Percentiles rank a stretch among this genome's conserved stretches.
phyloP scores from a whole-genome alignment of 148 eudicot genomes.

The Fagopyrum tataricum region DNA sequence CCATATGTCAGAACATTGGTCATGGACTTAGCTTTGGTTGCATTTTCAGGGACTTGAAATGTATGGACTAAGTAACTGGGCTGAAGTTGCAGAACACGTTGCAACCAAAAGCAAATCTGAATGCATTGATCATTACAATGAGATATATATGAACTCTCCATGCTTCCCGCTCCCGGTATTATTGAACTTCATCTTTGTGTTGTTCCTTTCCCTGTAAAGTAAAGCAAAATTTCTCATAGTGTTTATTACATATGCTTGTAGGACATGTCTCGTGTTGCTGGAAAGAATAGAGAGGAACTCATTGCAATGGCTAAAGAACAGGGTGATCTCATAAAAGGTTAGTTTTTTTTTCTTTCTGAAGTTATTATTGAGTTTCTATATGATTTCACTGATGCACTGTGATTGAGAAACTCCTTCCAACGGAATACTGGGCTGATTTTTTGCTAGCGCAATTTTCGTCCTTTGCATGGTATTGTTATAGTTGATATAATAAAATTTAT shows the following conservation, averaged over 20 bases:
- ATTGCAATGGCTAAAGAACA: slow-evolving; percentile 91
- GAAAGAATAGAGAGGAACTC: slow-evolving; percentile 90
- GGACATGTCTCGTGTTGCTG: slow-evolving; percentile 96
- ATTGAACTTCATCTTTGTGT: slow-evolving; percentile 13
- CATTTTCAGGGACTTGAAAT: slow-evolving; percentile 64
- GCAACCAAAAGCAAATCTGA: slow-evolving; percentile 88
- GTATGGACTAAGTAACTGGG: slow-evolving; percentile 93
- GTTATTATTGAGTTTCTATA: background rate
- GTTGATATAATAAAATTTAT: no score
- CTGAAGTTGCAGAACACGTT: slow-evolving; percentile 94
- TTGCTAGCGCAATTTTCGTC: no score
- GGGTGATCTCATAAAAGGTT: slow-evolving; percentile 61
- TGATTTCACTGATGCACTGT: background rate
- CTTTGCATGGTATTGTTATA: no score
- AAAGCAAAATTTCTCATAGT: background rate
- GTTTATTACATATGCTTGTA: slow-evolving; percentile 19
- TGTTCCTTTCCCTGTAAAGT: background rate
- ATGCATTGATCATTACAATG: slow-evolving; percentile 73
- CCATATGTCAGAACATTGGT: background rate
- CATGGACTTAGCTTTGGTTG: background rate
- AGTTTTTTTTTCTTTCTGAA: slow-evolving; percentile 12
- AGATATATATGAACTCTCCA: slow-evolving; percentile 80
- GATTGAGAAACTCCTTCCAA: background rate
- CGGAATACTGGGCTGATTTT: no score
- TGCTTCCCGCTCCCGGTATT: slow-evolving; percentile 99